Conservation (phyloP, 805 yeast genomes). For the Ogataea angusta region DNA sequence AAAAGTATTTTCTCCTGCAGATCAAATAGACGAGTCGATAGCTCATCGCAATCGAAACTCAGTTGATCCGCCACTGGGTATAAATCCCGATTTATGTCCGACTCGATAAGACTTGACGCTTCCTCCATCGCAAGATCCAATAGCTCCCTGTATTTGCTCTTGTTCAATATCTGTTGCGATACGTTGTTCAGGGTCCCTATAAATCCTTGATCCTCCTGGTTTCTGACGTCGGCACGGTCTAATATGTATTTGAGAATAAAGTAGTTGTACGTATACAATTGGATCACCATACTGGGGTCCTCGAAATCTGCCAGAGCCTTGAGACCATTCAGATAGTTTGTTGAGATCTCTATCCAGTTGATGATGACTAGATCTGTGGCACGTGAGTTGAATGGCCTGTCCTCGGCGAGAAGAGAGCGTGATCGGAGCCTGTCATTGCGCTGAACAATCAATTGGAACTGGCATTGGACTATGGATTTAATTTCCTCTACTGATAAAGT, state of each 20-base stretch:
- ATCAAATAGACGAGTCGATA: constrained; percentile 11
- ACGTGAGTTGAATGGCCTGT: constrained; percentile 1
- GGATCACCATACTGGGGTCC: constrained; percentile 21
- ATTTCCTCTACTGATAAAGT: constrained; percentile 10
- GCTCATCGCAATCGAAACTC: constrained; percentile 15
- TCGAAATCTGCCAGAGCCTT: constrained; percentile 14
- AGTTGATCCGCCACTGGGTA: constrained; percentile 12
- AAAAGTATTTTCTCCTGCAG: constrained; percentile 25
- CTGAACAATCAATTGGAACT: constrained; percentile 14
- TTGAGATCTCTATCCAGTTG: constrained; percentile 25
- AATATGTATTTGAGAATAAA: constrained; percentile 19
- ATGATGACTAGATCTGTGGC: constrained; percentile 9
- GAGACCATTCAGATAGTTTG: constrained; percentile 20
- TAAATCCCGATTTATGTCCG: constrained; percentile 9
- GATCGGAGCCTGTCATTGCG: constrained; percentile 6
- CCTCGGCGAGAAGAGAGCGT: background rate
- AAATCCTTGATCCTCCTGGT: constrained; percentile 18
- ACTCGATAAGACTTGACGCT: constrained; percentile 1
- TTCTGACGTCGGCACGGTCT: constrained; percentile 8
- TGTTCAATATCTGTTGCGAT: constrained; percentile 10
- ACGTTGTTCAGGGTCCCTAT: constrained; percentile 12
- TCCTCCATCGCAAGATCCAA: constrained; percentile 16
- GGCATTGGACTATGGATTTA: constrained; percentile 14
- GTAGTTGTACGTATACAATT: constrained; percentile 20
- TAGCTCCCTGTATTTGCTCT: constrained; percentile 13